Evolutionary conservation across 805 yeast genomes (phyloP), one percentile per base, ranked within the genome.

Genomic region (Starmerella potacharoeniae): DNA sequence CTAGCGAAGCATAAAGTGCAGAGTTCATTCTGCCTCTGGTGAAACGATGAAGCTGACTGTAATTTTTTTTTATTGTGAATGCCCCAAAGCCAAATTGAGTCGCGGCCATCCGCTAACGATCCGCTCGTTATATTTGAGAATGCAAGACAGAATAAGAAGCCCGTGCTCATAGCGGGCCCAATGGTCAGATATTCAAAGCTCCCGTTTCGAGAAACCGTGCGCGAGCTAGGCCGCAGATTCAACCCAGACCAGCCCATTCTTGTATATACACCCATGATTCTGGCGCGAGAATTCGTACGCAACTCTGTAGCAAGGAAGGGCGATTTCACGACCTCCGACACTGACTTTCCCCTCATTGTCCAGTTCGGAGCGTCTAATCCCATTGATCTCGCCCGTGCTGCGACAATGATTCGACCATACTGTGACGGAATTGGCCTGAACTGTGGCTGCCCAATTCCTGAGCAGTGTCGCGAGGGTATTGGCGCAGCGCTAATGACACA

Each of bases 391-490:
- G 67, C 86, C 29, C 76, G 91, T 57, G 88, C 91, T 65, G 88
- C 87, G 4, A 88, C 85, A 52, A 82, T 93, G 89, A 80, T 90
- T n/a, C 79, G 79, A 55, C 96, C 96, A 0, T 87, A 80, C 65
- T 90, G 86, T 48, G 97, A 91, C 69, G 98, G 95, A 0, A 81
- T 93, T 43, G 97, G 97, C 0, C 75, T 93, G 55, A 93, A 93
- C 73, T 93, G 97, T 69, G 98, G 98, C 0, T 93, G 98, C 71
- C 98, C 98, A 1, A 89, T 93, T 51, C 84, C 83, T 59, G 97
- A 91, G 60, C 97, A 93, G 68, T 86, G 87, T 13, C 75, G 95
- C 45, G 96, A 89, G 67, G 98, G 97, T 29, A 90, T 93, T 14
- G 98, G 98, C 5, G 96, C 97, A 2, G 97, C 97, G 0, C 74